Evolutionary conservation across 1,284 basidiomycete genomes (phyloP).

Genomic region (Fomitopsis palustris): DNA sequence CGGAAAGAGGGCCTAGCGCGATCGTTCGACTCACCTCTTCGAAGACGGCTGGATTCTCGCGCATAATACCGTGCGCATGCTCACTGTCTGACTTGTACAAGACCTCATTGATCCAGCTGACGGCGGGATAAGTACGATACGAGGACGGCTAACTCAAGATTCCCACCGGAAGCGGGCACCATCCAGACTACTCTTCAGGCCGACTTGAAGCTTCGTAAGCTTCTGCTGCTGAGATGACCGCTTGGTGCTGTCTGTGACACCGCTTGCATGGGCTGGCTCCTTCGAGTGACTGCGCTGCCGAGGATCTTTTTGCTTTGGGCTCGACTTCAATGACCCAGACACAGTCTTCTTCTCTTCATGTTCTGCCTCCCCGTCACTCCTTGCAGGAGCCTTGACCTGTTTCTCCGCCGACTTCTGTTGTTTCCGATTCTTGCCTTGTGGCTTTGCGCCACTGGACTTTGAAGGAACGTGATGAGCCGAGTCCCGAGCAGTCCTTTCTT

Average conservation of each 20-base stretch:
- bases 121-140: slow-evolving; percentile 1
- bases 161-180: slow-evolving; percentile 82
- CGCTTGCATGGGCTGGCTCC: neutral
- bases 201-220: slow-evolving; percentile 71
- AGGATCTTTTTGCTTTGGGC: neutral
- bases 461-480: neutral
- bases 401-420: neutral
- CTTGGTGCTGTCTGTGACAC: neutral
- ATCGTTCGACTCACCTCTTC: slow-evolving; percentile 54
- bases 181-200: slow-evolving; percentile 75
- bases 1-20: neutral
- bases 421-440: neutral
- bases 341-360: too few species aligned
- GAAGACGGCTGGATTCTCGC: slow-evolving; percentile 71
- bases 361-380: too few species aligned
- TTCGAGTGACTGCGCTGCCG: neutral
- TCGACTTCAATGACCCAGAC: too few species aligned
- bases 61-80: slow-evolving; percentile 78
- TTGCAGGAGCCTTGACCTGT: neutral
- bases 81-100: slow-evolving; percentile 81
- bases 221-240: slow-evolving; percentile 17
- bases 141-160: neutral
- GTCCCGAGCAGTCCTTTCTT: neutral
- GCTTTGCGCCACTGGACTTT: neutral
- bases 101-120: slow-evolving; percentile 85